A percentile compares a stretch with the other conserved stretches of the same genome.
These are phyloP conservation scores for Gloeostereum incarnatum DNA, from an alignment of 768 basidiomycete species.

Conservation along the genomic window DNA sequence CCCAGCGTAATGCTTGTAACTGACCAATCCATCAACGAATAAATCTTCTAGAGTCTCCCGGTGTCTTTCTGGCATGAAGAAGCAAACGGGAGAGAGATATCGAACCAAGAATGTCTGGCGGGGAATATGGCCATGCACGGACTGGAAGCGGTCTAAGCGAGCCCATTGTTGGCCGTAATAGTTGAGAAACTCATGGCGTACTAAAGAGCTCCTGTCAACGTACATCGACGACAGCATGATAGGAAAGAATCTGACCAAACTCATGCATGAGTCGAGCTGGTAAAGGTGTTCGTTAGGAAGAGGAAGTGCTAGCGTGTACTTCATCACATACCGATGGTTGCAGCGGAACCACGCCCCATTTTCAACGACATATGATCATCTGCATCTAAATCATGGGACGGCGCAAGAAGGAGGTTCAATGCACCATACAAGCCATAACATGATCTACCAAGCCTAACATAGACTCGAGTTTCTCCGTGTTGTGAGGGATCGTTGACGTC, in stretches of 20 bases:
- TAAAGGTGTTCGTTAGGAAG: too few relatives aligned
- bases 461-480: slow-evolving; percentile 1
- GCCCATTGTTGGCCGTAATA: slow-evolving; percentile 9
- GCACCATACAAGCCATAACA: slow-evolving; percentile 5
- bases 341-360: too few relatives aligned
- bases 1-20: slow-evolving; percentile 20
- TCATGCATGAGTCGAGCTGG: too few relatives aligned
- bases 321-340: too few relatives aligned
- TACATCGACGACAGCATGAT: neutral
- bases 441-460: slow-evolving; percentile 1
- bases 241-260: too few relatives aligned
- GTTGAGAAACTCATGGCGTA: slow-evolving; percentile 4
- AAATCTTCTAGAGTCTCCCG: slow-evolving; percentile 18
- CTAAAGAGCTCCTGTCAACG: neutral
- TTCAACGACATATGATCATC: too few relatives aligned
- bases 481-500: neutral
- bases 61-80: slow-evolving; percentile 8
- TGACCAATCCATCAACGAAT: slow-evolving; percentile 25
- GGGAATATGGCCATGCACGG: slow-evolving; percentile 2
- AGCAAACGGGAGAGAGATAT: slow-evolving; percentile 2
- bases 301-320: too few relatives aligned
- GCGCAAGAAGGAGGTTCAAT: neutral
- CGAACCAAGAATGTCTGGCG: slow-evolving; percentile 4
- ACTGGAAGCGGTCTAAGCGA: slow-evolving; percentile 2
- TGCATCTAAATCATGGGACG: too few relatives aligned